Conservation (phyloP, 208 protist genomes). For the Porcisia hertigi region DNA sequence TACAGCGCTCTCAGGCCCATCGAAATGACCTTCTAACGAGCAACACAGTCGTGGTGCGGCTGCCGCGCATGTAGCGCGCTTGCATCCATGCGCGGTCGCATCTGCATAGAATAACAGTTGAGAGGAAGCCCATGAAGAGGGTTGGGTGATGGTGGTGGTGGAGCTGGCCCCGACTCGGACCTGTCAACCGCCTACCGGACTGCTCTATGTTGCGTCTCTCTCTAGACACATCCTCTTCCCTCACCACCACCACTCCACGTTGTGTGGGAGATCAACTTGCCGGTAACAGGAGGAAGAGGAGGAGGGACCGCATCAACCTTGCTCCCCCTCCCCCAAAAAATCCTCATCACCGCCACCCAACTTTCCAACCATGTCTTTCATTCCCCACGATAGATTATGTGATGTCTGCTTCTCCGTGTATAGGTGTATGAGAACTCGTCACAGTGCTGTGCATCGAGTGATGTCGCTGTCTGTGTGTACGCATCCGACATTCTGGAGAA, state of each 20-base stretch:
- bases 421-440: background rate
- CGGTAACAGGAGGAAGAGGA: no score
- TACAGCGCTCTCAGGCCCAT: constrained; percentile 22
- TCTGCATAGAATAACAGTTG: no score
- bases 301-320: no score
- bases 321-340: no score
- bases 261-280: no score
- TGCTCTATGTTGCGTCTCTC: no score
- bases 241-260: no score
- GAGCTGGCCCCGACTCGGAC: background rate
- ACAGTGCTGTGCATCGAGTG: background rate
- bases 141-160: background rate
- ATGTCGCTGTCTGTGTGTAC: background rate
- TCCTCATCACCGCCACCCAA: no score
- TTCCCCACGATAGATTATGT: background rate
- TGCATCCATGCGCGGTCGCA: background rate
- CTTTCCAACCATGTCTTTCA: no score
- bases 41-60: background rate
- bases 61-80: background rate
- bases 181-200: no score
- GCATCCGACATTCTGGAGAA: background rate
- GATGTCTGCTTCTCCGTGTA: background rate
- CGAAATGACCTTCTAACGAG: constrained; percentile 23
- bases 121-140: background rate
- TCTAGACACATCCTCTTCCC: no score